A percentile compares a stretch with the other conserved stretches of the same genome.
Conservation (phyloP, 441 rosid genomes). For the Eutrema salsugineum region DNA sequence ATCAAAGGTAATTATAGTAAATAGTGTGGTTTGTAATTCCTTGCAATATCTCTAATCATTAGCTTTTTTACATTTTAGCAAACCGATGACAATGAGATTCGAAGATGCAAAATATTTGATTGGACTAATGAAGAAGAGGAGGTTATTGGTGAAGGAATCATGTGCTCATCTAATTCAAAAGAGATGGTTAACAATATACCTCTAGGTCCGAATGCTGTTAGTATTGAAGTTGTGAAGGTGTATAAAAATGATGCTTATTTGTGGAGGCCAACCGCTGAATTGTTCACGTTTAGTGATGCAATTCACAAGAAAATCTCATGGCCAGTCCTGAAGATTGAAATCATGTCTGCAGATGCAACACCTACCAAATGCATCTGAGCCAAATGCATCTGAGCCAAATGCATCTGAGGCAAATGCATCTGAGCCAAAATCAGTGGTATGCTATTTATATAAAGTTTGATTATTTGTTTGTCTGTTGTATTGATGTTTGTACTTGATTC, state of each 20-base stretch:
- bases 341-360: not conserved
- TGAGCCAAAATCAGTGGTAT: not conserved
- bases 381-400: no score
- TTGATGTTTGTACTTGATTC: not conserved
- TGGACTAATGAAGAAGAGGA: not conserved
- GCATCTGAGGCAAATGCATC: no score
- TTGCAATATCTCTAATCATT: not conserved
- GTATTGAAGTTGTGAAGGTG: not conserved
- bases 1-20: not conserved
- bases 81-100: not conserved
- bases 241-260: not conserved
- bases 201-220: not conserved
- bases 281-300: not conserved
- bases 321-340: not conserved
- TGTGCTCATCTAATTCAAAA: not conserved
- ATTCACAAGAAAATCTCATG: not conserved
- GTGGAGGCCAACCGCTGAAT: not conserved
- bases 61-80: not conserved
- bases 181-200: not conserved
- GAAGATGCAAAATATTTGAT: not conserved
- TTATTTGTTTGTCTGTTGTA: not conserved
- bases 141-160: not conserved
- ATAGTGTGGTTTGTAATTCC: no score
- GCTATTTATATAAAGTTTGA: not conserved
- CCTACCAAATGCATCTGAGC: no score